Percentiles rank a stretch among this genome's conserved stretches.
Evolutionary conservation across 176 grass and related monocot genomes (phyloP).

Genomic region (Alloteropsis semialata): DNA sequence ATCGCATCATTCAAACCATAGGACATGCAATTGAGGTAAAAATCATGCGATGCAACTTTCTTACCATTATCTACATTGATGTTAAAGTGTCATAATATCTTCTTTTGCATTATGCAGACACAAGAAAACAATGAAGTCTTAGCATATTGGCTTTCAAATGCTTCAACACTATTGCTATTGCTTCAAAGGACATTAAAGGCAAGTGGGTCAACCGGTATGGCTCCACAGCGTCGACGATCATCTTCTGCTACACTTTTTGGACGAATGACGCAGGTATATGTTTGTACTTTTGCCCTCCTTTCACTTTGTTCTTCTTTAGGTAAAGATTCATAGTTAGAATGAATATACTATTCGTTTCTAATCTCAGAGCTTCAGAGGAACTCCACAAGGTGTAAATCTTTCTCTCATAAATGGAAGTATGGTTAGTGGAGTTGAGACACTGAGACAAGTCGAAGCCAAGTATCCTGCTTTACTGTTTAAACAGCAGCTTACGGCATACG

Average conservation of each 20-base stretch:
- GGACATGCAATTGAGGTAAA: constrained; percentile 98
- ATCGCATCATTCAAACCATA: constrained; percentile 99
- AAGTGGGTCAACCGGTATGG: constrained; percentile 88
- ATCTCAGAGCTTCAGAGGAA: constrained; percentile 90
- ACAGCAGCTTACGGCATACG: constrained; percentile 93
- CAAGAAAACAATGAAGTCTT: constrained; percentile 95
- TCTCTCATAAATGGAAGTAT: constrained; percentile 81
- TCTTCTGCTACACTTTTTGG: constrained; percentile 97
- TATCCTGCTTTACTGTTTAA: constrained; percentile 96
- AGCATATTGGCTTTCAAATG: constrained; percentile 99
- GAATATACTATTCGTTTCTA: constrained; percentile 18
- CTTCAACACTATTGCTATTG: constrained; percentile 80
- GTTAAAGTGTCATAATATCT: constrained; percentile 22
- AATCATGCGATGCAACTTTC: constrained; percentile 24
- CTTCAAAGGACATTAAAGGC: constrained; percentile 96
- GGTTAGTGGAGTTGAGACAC: constrained; percentile 66
- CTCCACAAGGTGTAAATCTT: constrained; percentile 91
- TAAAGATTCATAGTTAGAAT: constrained; percentile 33
- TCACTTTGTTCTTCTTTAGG: constrained; percentile 11
- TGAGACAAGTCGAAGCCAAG: constrained; percentile 96
- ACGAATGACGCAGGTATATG: constrained; percentile 87
- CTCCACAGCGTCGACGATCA: constrained; percentile 83
- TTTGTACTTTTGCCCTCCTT: not conserved
- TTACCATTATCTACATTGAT: constrained; percentile 13
- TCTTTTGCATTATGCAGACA: constrained; percentile 64